These are phyloP conservation scores for Cicer chorassanicum DNA, from an alignment of 306 rosid species.

Conservation along the genomic window DNA sequence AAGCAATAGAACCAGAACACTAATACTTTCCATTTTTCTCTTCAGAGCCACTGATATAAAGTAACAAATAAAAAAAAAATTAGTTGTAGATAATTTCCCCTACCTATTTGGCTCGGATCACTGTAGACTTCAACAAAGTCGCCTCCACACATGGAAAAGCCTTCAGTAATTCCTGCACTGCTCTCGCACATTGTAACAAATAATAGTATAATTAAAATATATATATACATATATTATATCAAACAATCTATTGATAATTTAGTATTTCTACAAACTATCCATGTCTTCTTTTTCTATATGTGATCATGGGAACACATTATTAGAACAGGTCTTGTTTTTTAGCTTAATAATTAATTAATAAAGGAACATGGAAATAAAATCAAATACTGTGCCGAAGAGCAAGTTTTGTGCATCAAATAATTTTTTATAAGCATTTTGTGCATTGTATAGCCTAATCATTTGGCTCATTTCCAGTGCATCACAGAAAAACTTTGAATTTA, in stretches of 20 bases:
- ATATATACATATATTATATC: neutral
- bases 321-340: conserved; percentile 7
- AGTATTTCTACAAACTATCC: conserved; percentile 7
- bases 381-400: conserved; percentile 1
- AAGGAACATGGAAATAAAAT: conserved; percentile 10
- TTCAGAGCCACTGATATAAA: neutral
- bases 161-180: conserved; percentile 98
- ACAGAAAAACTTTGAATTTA: neutral
- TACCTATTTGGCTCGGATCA: conserved; percentile 84
- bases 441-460: neutral
- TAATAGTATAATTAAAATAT: conserved; percentile 32
- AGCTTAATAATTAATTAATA: neutral
- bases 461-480: neutral
- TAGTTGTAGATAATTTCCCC: conserved; percentile 29
- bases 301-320: conserved; percentile 1
- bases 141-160: conserved; percentile 99
- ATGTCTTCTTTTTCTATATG: conserved; percentile 26
- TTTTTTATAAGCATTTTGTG: neutral
- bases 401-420: neutral
- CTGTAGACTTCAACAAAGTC: conserved; percentile 94
- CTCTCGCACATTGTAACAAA: conserved; percentile 39
- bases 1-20: conserved; percentile 12
- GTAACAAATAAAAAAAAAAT: conserved; percentile 3
- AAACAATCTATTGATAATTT: conserved; percentile 4
- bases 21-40: conserved; percentile 4